Evolutionary conservation across 179 eudicot species (phyloP), one percentile per base, ranked within the genome.

Genomic region (Camellia oleifera): DNA sequence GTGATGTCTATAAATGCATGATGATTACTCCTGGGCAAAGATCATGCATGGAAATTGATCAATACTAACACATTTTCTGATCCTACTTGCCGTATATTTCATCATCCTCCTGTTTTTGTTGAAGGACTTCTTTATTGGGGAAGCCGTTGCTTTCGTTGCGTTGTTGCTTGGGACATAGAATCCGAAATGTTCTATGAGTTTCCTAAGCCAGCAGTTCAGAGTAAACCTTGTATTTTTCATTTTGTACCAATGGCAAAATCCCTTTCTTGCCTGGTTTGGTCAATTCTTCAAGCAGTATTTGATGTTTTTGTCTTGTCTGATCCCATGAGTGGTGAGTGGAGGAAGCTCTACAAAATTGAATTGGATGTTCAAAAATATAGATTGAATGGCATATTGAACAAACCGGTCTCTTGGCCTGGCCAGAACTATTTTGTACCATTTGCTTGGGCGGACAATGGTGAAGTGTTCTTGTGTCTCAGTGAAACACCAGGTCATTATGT

Each of bases 281-380:
- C 13, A 7, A 14, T 6, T 10, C 17, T 67, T 48, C 52, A 4
- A 7, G 52, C 5, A 4, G 2, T 40, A 67, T 67, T 8, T 0
- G n/a, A 67, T 67, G 70, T 40, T 9, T 67, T 45, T 45, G 70
- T 9, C 4, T 32, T 67, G 48, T 67, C n/a, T 12, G 44, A 67
- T 67, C 70, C 70, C 44, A 67, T 10, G 48, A 67, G 70, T 67
- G 70, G 70, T 13, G n/a, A 42, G 5, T 67, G 70, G 70, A 67
- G 45, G 70, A 67, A 67, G 46, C n/a, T 67, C 46, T 12, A 67
- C 70, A 67, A 4, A 10, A 10, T 67, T 67, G 52, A 68, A 18
- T 42, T 40, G 45, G 52, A 32, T 40, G 50, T 17, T 13, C 1
- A 5, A 13, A 67, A 67, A 26, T 14, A 3, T 13, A 67, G 12